phyloP scores from a whole-genome alignment of 2,329 filamentous ascomycete species.

The Dothideomycetidae sp. region DNA sequence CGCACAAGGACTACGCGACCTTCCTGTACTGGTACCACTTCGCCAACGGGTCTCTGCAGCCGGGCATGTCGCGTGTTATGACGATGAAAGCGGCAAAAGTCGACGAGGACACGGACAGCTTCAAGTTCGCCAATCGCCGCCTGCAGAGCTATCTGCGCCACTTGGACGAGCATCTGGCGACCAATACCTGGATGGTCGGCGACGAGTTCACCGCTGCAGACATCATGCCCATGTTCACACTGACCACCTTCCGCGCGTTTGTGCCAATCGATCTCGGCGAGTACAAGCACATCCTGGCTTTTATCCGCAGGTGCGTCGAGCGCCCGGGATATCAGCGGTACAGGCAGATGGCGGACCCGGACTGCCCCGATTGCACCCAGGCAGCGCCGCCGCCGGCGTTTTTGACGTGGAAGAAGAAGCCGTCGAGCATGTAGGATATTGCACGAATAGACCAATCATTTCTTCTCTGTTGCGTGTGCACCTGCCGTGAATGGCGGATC shows the following conservation, averaged over 20 bases:
- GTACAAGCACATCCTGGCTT: constrained; percentile 19
- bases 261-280: constrained; percentile 19
- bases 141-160: constrained; percentile 28
- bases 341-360: constrained; percentile 22
- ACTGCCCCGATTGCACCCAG: constrained; percentile 11
- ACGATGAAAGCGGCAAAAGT: constrained; percentile 14
- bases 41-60: constrained; percentile 29
- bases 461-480: no score
- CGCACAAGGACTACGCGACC: constrained; percentile 39
- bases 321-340: constrained; percentile 19
- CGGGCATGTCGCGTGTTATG: constrained; percentile 17
- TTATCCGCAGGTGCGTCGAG: constrained; percentile 16
- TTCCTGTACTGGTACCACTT: constrained; percentile 55
- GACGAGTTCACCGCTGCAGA: constrained; percentile 50
- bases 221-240: constrained; percentile 45
- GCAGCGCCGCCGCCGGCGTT: not conserved
- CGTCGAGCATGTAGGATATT: no score
- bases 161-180: constrained; percentile 36
- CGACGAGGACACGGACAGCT: constrained; percentile 19
- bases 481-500: no score
- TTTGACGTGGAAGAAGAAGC: no score
- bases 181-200: constrained; percentile 43
- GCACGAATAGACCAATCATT: no score
- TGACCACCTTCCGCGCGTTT: constrained; percentile 48
- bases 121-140: constrained; percentile 22